Evolutionary conservation across 2,329 filamentous ascomycete species (phyloP).

Genomic region (Epichloe hybrida): DNA sequence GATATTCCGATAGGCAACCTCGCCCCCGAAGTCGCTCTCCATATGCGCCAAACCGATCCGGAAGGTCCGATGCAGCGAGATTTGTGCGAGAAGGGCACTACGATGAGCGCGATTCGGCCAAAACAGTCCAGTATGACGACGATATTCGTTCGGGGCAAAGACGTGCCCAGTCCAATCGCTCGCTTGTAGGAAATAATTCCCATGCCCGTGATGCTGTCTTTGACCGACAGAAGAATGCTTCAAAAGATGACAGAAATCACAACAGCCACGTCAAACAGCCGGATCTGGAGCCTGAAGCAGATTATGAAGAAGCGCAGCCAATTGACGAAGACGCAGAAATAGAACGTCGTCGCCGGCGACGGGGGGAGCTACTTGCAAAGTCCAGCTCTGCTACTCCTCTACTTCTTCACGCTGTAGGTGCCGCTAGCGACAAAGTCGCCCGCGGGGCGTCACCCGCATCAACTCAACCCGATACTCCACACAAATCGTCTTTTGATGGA

Average conservation of each 20-base stretch:
- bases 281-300: slow-evolving; percentile 24
- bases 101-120: slow-evolving; percentile 2
- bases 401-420: slow-evolving; percentile 59
- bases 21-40: slow-evolving; percentile 43
- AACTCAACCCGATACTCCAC: slow-evolving; percentile 30
- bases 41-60: slow-evolving; percentile 25
- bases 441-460: slow-evolving; percentile 40
- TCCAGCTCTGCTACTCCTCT: slow-evolving; percentile 62
- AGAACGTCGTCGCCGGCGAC: slow-evolving; percentile 69
- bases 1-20: slow-evolving; percentile 36
- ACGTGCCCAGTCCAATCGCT: slow-evolving; percentile 47
- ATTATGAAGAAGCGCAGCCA: slow-evolving; percentile 42
- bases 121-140: slow-evolving; percentile 6
- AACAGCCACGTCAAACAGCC: slow-evolving; percentile 4
- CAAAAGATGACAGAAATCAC: slow-evolving; percentile 6
- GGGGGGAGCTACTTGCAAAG: slow-evolving; percentile 76
- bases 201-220: slow-evolving; percentile 46
- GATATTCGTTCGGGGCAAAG: slow-evolving; percentile 19
- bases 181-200: slow-evolving; percentile 44
- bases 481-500: slow-evolving; percentile 15
- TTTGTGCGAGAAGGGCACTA: slow-evolving; percentile 16
- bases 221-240: slow-evolving; percentile 48
- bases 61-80: slow-evolving; percentile 21
- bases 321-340: slow-evolving; percentile 73
- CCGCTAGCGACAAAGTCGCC: slow-evolving; percentile 42